A percentile compares a stretch with the other conserved stretches of the same genome.
Evolutionary conservation across 2,329 filamentous ascomycete species (phyloP).

Genomic region (Grosmannia serpens): DNA sequence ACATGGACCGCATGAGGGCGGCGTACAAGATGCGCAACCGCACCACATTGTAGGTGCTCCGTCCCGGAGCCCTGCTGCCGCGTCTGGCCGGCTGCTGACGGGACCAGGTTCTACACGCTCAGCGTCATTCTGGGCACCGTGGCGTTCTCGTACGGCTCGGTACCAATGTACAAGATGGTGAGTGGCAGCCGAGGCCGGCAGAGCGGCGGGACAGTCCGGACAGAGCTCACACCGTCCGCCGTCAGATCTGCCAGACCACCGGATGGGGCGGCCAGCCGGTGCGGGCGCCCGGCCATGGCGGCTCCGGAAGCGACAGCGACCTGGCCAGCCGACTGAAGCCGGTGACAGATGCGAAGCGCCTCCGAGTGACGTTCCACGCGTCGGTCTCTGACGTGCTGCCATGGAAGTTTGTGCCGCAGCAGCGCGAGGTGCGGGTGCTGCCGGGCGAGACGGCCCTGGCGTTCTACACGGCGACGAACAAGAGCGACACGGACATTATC

Average conservation of each 20-base stretch:
- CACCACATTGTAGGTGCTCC: slow-evolving; percentile 44
- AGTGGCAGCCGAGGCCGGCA: slow-evolving; percentile 3
- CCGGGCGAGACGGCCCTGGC: slow-evolving; percentile 94
- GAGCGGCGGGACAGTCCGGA: not conserved
- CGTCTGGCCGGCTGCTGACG: not conserved
- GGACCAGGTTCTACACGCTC: slow-evolving; percentile 44
- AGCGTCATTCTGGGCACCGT: slow-evolving; percentile 71
- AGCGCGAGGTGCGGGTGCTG: slow-evolving; percentile 88
- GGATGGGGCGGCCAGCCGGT: slow-evolving; percentile 91
- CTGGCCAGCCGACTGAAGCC: slow-evolving; percentile 68
- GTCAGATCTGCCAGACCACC: slow-evolving; percentile 68
- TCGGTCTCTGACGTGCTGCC: slow-evolving; percentile 90
- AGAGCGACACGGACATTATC: slow-evolving; percentile 83
- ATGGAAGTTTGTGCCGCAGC: slow-evolving; percentile 96
- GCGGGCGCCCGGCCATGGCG: slow-evolving; percentile 59
- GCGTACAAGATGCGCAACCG: slow-evolving; percentile 57
- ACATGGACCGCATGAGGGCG: slow-evolving; percentile 53
- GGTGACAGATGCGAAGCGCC: slow-evolving; percentile 67
- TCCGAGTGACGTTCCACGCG: slow-evolving; percentile 92
- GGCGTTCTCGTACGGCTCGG: slow-evolving; percentile 70
- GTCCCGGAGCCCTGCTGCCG: not conserved
- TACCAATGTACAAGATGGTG: slow-evolving; percentile 82
- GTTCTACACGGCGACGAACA: slow-evolving; percentile 96
- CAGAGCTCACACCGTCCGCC: not conserved
- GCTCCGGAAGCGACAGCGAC: slow-evolving; percentile 43